phyloP scores from a whole-genome alignment of 805 yeast genomes.

The Zygoascus biomembranicola region DNA sequence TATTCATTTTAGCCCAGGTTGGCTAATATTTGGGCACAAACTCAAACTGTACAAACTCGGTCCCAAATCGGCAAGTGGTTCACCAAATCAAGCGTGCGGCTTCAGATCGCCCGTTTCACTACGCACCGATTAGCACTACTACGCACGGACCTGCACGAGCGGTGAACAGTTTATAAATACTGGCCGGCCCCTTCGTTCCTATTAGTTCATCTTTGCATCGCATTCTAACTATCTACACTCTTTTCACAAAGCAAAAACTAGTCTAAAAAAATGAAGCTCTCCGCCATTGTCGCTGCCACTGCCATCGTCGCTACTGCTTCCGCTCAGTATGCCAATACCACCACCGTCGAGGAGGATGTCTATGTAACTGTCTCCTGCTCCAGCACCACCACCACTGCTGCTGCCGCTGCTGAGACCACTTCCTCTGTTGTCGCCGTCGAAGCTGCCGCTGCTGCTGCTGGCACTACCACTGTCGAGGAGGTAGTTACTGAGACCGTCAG shows the following conservation, averaged over 20 bases:
- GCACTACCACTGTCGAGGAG: slow-evolving; percentile 9
- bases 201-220: background rate
- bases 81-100: too few relatives aligned
- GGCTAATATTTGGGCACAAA: too few relatives aligned
- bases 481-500: slow-evolving; percentile 1
- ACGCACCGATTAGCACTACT: too few relatives aligned
- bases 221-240: background rate
- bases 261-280: slow-evolving; percentile 14
- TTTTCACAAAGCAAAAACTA: background rate
- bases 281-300: slow-evolving; percentile 12
- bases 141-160: too few relatives aligned
- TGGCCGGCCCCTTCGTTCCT: background rate
- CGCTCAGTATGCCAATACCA: slow-evolving; percentile 12
- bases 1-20: too few relatives aligned
- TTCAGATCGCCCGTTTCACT: too few relatives aligned
- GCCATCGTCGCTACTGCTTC: slow-evolving; percentile 15
- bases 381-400: slow-evolving; percentile 8
- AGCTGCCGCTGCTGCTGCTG: slow-evolving; percentile 13
- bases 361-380: slow-evolving; percentile 8
- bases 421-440: slow-evolving; percentile 7
- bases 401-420: slow-evolving; percentile 1
- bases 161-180: slow-evolving; percentile 2
- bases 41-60: too few relatives aligned
- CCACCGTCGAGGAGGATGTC: slow-evolving; percentile 7
- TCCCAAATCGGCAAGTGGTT: too few relatives aligned